A percentile compares a stretch with the other conserved stretches of the same genome.
These are phyloP conservation scores for Penicillium ochrochloron DNA, from an alignment of 495 filamentous ascomycete genomes.

Conservation along the genomic window DNA sequence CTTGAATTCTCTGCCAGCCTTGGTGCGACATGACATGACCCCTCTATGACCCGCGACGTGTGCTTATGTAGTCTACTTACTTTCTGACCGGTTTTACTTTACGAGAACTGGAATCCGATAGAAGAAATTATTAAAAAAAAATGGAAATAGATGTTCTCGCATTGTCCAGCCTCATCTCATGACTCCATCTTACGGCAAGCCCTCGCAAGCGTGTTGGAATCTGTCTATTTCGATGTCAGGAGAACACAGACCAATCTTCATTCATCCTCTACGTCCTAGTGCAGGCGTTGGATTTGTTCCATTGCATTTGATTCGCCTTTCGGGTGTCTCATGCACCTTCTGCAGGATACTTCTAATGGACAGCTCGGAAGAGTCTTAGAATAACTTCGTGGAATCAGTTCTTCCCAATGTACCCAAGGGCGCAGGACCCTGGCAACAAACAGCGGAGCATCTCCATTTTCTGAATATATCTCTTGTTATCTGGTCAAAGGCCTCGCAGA, in stretches of 20 bases:
- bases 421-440: too few species aligned
- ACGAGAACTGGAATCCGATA: conserved; percentile 9
- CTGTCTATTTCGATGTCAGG: too few species aligned
- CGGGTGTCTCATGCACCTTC: background rate
- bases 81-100: conserved; percentile 9
- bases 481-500: too few species aligned
- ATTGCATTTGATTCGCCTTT: background rate
- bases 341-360: too few species aligned
- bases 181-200: background rate
- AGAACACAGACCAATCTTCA: too few species aligned
- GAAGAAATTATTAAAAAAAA: conserved; percentile 6
- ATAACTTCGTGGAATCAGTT: too few species aligned
- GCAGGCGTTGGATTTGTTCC: background rate
- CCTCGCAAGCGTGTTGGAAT: background rate
- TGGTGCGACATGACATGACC: conserved; percentile 33
- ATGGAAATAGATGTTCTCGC: conserved; percentile 6
- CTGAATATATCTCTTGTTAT: too few species aligned
- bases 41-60: conserved; percentile 37
- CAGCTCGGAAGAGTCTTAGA: too few species aligned
- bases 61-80: conserved; percentile 38
- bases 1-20: conserved; percentile 9
- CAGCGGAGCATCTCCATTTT: too few species aligned
- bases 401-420: too few species aligned
- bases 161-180: background rate
- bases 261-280: background rate